Percentiles rank a stretch among this genome's conserved stretches.
Evolutionary conservation across 441 rosid species (phyloP).

Genomic region (Gossypium gossypioides): DNA sequence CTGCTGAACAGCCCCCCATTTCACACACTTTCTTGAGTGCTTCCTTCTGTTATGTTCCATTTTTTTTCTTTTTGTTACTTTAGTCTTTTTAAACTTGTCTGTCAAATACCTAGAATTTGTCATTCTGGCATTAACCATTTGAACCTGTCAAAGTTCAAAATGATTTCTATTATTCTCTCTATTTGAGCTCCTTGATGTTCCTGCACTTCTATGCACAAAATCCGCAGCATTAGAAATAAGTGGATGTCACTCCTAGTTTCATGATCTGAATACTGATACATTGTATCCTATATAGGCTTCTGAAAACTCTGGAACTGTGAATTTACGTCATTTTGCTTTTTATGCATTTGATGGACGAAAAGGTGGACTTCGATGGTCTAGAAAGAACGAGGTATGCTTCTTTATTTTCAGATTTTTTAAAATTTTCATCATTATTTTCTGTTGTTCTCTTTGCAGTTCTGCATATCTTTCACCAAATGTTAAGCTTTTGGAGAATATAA

Average conservation of each 20-base stretch:
- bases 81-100: conserved; percentile 2
- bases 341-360: conserved; percentile 81
- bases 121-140: background rate
- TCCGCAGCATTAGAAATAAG: background rate
- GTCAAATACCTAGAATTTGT: background rate
- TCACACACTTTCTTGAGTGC: background rate
- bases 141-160: background rate
- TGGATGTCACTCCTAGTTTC: background rate
- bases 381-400: conserved; percentile 70
- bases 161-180: background rate
- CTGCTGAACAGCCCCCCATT: background rate
- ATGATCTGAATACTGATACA: background rate
- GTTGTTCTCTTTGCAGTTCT: background rate
- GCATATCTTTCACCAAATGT: background rate
- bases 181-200: background rate
- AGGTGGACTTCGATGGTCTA: conserved; percentile 73
- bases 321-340: conserved; percentile 86
- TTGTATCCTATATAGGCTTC: conserved; percentile 40
- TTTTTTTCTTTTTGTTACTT: background rate
- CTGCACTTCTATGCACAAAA: background rate
- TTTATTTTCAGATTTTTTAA: background rate
- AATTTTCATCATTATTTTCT: background rate
- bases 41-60: conserved; percentile 1
- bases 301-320: conserved; percentile 62
- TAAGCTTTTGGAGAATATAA: background rate